A percentile compares a stretch with the other conserved stretches of the same genome.
These are phyloP conservation scores for Venturia effusa DNA, from an alignment of 2,329 filamentous ascomycete genomes.

Conservation along the genomic window DNA sequence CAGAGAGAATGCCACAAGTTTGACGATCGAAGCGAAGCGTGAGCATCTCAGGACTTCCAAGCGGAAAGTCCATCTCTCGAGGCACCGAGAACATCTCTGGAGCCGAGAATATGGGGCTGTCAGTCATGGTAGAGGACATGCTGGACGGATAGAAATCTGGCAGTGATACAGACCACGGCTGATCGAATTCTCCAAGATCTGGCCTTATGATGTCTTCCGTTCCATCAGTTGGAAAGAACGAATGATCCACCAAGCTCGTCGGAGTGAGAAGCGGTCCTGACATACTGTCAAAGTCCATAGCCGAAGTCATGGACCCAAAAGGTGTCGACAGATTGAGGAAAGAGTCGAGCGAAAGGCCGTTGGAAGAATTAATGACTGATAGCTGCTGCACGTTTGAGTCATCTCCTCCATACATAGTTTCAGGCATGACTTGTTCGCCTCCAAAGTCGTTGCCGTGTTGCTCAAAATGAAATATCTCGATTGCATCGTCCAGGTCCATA, in stretches of 20 bases:
- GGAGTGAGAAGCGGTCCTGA: conserved; percentile 2
- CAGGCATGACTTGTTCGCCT: neutral
- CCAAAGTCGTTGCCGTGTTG: neutral
- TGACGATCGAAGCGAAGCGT: conserved; percentile 52
- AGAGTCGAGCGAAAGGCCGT: neutral
- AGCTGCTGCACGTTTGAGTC: neutral
- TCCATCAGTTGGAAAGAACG: conserved; percentile 4
- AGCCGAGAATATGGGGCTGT: neutral
- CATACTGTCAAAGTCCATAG: neutral
- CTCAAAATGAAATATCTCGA: neutral
- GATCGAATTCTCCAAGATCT: neutral
- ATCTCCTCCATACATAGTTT: neutral
- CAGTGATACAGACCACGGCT: conserved; percentile 6
- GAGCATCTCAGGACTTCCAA: conserved; percentile 48
- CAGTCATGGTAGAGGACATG: conserved; percentile 6
- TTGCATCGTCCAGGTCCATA: neutral
- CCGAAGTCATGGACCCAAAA: neutral
- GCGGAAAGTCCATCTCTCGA: conserved; percentile 1
- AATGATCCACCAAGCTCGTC: neutral
- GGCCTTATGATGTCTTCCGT: conserved; percentile 5
- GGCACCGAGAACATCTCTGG: conserved; percentile 2
- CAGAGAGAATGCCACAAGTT: conserved; percentile 59
- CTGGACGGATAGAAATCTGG: conserved; percentile 3
- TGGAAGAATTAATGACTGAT: neutral
- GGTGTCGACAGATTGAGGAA: neutral